Base-by-base conservation (phyloP, 2,329 filamentous ascomycete genomes). In the Parasarocladium wereldwijsianum region DNA sequence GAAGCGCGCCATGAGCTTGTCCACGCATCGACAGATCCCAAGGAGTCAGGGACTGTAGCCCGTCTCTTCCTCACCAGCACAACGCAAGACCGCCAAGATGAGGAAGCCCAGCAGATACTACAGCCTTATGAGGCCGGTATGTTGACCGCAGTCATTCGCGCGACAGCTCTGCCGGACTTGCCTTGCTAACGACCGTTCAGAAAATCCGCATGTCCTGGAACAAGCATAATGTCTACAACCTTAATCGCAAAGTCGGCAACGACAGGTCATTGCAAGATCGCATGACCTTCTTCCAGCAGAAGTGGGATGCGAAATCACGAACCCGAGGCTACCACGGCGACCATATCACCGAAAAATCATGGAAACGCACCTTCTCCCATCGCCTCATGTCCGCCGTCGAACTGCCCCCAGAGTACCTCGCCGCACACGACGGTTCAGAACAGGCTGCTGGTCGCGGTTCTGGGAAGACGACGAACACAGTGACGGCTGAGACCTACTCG, bases 141-240 rank as follows among this genome's bases (percentile, higher is more conserved):
- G 72, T 56, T 15, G 14, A 8, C 4, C 14, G 11, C 13, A 18
- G 8, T 12, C 15, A 18, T 18, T 18, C 16, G 20, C 16, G 14
- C 26, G 13, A 18, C 6, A n/a, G 26, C 11, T 9, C 8, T 18
- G 26, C 16, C 13, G 14, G 15, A 18, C 26, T 15, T 17, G 26
- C 15, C 14, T 14, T 11, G 18, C 26, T 29, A 27, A 27, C 26
- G 20, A 27, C 16, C 36, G 29, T 34, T 32, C 50, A 96, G 86
- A 92, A 84, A 80, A 54, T 93, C 54, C 79, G 87, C 46, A 82
- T 90, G 64, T 84, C 85, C 63, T 94, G 87, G 90, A 93, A 84
- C 65, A 93, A 93, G 62, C 85, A 84, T 66, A 93, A 93, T 51
- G 67, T 98, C 39, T 98, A 82, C 71, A 94, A 94, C 58, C 60